phyloP scores from a whole-genome alignment of 306 rosid species.

The Lupinus albus region DNA sequence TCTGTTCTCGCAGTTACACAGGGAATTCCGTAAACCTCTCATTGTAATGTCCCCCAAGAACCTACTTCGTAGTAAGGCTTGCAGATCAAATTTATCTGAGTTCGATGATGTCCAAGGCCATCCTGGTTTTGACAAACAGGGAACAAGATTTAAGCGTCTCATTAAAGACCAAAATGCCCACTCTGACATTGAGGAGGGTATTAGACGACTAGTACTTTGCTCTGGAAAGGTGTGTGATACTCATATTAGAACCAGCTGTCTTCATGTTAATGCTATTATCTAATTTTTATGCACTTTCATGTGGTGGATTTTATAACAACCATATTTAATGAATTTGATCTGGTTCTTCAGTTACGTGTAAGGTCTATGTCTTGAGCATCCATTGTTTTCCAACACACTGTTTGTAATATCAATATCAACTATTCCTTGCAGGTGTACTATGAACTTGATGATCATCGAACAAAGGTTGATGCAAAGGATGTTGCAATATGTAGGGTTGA shows the following conservation, averaged over 20 bases:
- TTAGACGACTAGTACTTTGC: slow-evolving; percentile 87
- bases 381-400: slow-evolving; percentile 17
- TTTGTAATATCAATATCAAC: slow-evolving; percentile 9
- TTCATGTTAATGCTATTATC: not conserved
- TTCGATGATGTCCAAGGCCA: slow-evolving; percentile 99
- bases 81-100: slow-evolving; percentile 89
- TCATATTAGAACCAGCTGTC: slow-evolving; percentile 4
- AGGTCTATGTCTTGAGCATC: not conserved
- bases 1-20: slow-evolving; percentile 61
- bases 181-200: slow-evolving; percentile 79
- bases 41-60: slow-evolving; percentile 96
- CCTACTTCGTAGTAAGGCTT: slow-evolving; percentile 87
- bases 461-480: slow-evolving; percentile 68
- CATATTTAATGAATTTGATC: slow-evolving; percentile 4
- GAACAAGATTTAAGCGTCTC: slow-evolving; percentile 96
- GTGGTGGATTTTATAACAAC: slow-evolving; percentile 18
- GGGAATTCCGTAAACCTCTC: slow-evolving; percentile 95
- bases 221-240: slow-evolving; percentile 80
- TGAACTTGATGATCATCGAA: slow-evolving; percentile 84
- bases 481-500: slow-evolving; percentile 94
- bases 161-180: slow-evolving; percentile 84
- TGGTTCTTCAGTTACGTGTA: not conserved
- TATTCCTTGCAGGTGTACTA: slow-evolving; percentile 70
- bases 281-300: not conserved
- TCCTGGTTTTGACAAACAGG: slow-evolving; percentile 98